These are phyloP conservation scores for Polytrichum commune DNA, from an alignment of 225 moss, liverwort and hornwort genomes.

Conservation along the genomic window DNA sequence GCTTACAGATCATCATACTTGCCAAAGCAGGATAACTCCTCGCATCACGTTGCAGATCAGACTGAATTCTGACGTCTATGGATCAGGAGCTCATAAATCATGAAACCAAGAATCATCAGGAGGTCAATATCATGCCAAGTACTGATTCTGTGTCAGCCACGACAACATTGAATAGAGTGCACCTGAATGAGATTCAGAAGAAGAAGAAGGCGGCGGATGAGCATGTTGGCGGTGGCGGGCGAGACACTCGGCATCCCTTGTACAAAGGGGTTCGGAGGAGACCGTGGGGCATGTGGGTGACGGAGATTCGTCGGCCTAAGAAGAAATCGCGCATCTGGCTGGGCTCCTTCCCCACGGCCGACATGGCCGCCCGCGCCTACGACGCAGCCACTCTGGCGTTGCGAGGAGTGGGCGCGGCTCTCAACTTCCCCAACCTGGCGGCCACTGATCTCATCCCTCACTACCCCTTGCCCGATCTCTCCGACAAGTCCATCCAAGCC, in stretches of 20 bases:
- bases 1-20: too few relatives aligned
- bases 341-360: slow-evolving; percentile 37
- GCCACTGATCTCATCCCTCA: slow-evolving; percentile 20
- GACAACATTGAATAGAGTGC: too few relatives aligned
- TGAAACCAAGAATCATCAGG: too few relatives aligned
- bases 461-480: slow-evolving; percentile 7
- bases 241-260: slow-evolving; percentile 25
- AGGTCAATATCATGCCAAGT: too few relatives aligned
- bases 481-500: slow-evolving; percentile 42
- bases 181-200: too few relatives aligned
- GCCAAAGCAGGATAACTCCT: too few relatives aligned
- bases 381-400: slow-evolving; percentile 38
- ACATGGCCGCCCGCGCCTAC: slow-evolving; percentile 35
- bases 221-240: not conserved
- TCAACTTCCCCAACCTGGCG: slow-evolving; percentile 34
- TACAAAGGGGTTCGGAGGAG: slow-evolving; percentile 39
- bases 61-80: too few relatives aligned
- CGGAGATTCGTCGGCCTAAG: slow-evolving; percentile 42
- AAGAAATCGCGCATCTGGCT: slow-evolving; percentile 49
- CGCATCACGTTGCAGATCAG: too few relatives aligned
- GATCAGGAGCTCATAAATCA: too few relatives aligned
- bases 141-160: too few relatives aligned
- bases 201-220: too few relatives aligned
- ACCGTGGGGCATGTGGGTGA: slow-evolving; percentile 50
- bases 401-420: slow-evolving; percentile 27